These are phyloP conservation scores for Aspergillus pseudoglaucus DNA, from an alignment of 2,329 filamentous ascomycete species.

Conservation along the genomic window DNA sequence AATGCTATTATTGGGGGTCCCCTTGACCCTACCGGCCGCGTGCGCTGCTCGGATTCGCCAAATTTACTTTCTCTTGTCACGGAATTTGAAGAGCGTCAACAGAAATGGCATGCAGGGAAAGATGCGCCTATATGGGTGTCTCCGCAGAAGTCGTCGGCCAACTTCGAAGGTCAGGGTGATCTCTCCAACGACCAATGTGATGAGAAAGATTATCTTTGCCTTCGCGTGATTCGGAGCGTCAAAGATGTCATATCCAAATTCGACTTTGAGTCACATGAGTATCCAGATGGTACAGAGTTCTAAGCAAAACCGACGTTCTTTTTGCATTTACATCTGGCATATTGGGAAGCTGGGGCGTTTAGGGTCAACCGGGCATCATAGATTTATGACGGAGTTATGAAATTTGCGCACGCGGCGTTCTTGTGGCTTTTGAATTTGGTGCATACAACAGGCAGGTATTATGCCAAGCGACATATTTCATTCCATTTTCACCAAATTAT, in stretches of 20 bases:
- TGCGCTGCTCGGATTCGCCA: conserved; percentile 26
- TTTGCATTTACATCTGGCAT: not conserved
- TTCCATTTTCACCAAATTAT: not conserved
- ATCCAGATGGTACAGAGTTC: conserved; percentile 20
- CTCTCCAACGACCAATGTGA: conserved; percentile 1
- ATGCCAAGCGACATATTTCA: not conserved
- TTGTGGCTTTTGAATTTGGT: not conserved
- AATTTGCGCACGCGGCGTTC: not conserved
- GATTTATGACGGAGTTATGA: not conserved
- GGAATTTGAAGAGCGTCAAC: conserved; percentile 38
- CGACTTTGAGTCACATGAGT: conserved; percentile 29
- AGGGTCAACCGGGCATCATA: not conserved
- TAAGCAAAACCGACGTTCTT: not conserved
- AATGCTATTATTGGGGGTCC: conserved; percentile 30
- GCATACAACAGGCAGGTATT: not conserved
- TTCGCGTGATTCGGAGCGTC: conserved; percentile 29
- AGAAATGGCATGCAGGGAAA: conserved; percentile 31
- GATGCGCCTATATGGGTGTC: conserved; percentile 14
- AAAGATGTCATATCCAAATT: conserved; percentile 29
- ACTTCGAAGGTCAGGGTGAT: not conserved
- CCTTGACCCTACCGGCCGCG: conserved; percentile 15
- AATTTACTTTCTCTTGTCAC: conserved; percentile 32
- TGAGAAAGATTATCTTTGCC: conserved; percentile 27
- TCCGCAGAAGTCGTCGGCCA: not conserved
- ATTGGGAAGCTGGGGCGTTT: not conserved